A percentile compares a stretch with the other conserved stretches of the same genome.
phyloP scores from a whole-genome alignment of 306 rosid species.

The Vachellia collinsii region DNA sequence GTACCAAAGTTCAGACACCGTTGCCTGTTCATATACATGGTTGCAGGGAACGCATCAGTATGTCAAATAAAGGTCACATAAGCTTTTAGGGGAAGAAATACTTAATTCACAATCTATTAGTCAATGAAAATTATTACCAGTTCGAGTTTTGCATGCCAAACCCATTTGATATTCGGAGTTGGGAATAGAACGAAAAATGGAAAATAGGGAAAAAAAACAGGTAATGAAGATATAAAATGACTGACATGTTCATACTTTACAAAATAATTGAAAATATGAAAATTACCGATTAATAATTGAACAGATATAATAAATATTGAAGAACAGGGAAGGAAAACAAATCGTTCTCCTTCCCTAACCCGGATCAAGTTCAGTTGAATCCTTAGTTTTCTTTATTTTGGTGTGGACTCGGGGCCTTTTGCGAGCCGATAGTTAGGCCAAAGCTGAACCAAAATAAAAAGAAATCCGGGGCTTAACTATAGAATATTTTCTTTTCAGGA shows the following conservation, averaged over 20 bases:
- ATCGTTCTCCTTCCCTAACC: not conserved
- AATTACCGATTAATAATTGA: not conserved
- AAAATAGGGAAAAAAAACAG: not conserved
- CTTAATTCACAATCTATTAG: not conserved
- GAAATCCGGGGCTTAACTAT: not conserved
- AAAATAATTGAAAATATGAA: not conserved
- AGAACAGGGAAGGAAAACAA: not conserved
- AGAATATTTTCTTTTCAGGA: not conserved
- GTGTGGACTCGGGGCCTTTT: not conserved
- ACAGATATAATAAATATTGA: not conserved
- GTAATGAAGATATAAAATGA: not conserved
- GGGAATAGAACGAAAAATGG: not conserved
- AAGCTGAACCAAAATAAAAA: not conserved
- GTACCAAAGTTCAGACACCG: conserved; percentile 88
- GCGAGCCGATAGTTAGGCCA: not conserved
- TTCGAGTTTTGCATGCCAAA: not conserved
- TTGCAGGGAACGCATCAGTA: conserved; percentile 24
- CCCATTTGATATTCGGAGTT: not conserved
- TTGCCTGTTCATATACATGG: conserved; percentile 57
- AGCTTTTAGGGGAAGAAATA: not conserved
- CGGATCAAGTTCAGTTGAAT: not conserved
- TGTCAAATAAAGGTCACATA: conserved; percentile 12
- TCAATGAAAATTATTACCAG: not conserved
- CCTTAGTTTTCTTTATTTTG: conserved; percentile 3
- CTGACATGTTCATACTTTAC: not conserved